Evolutionary conservation across 2,329 filamentous ascomycete species (phyloP).

Genomic region (Davidsoniella eucalypti): DNA sequence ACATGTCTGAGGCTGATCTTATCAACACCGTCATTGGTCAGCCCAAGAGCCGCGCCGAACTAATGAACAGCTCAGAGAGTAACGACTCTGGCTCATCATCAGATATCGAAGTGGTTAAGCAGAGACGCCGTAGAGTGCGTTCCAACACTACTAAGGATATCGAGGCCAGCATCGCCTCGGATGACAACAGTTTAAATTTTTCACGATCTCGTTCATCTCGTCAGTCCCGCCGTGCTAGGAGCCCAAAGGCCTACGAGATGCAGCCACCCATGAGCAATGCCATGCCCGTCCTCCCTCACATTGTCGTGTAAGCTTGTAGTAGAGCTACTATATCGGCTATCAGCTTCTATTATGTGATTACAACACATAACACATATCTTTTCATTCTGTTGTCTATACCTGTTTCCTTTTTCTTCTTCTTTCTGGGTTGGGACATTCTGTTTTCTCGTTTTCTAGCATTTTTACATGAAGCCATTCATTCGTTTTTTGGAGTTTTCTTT

Average conservation of each 20-base stretch:
- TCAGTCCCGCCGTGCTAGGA: not conserved
- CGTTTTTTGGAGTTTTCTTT: not conserved
- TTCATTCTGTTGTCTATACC: slow-evolving; percentile 7
- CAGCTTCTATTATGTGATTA: slow-evolving; percentile 5
- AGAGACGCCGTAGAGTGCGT: slow-evolving; percentile 4
- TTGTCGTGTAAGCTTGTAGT: slow-evolving; percentile 3
- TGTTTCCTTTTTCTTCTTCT: slow-evolving; percentile 11
- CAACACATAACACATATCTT: slow-evolving; percentile 9
- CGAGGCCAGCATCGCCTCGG: not conserved
- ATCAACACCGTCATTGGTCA: slow-evolving; percentile 26
- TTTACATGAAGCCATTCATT: not conserved
- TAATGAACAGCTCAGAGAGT: slow-evolving; percentile 5
- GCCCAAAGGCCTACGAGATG: slow-evolving; percentile 7
- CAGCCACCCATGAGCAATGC: slow-evolving; percentile 6
- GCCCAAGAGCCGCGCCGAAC: slow-evolving; percentile 9
- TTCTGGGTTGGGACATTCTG: slow-evolving; percentile 13
- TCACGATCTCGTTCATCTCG: slow-evolving; percentile 1
- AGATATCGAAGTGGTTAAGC: slow-evolving; percentile 10
- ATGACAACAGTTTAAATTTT: not conserved
- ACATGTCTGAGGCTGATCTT: slow-evolving; percentile 25
- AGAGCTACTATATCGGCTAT: not conserved
- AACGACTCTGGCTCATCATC: slow-evolving; percentile 10
- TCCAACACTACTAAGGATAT: slow-evolving; percentile 9
- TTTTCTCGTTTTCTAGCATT: slow-evolving; percentile 12
- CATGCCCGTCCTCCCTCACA: slow-evolving; percentile 10